Conservation (phyloP, 139 green algal species). For the Mesotaenium endlicherianum region DNA sequence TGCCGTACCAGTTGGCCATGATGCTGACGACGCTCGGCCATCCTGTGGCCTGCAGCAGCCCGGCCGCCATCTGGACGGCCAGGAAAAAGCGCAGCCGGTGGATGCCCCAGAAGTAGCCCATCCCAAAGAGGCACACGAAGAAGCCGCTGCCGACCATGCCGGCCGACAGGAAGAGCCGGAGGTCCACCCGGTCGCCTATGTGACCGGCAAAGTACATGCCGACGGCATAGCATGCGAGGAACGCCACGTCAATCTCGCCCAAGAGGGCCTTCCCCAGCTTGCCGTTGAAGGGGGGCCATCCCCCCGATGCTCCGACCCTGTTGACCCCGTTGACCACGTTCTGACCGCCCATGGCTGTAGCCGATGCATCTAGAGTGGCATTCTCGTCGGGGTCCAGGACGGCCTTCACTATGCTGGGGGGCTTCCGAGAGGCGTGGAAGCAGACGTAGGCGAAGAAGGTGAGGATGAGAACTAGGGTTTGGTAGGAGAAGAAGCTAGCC, state of each 20-base stretch:
- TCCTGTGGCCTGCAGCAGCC: conserved; percentile 85
- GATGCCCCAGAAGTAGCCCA: conserved; percentile 82
- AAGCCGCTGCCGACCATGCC: conserved; percentile 84
- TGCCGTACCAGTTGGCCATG: conserved; percentile 94
- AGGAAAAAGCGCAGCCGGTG: conserved; percentile 83
- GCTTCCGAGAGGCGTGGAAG: conserved; percentile 89
- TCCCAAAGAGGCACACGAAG: conserved; percentile 74
- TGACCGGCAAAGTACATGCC: conserved; percentile 92
- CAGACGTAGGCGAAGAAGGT: conserved; percentile 87
- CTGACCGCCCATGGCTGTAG: not conserved
- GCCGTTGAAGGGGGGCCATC: conserved; percentile 87
- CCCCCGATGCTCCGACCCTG: conserved; percentile 63
- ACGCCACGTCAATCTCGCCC: conserved; percentile 83
- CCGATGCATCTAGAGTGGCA: not conserved
- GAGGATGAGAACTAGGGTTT: conserved; percentile 70
- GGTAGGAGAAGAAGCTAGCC: conserved; percentile 18
- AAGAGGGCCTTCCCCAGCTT: conserved; percentile 72
- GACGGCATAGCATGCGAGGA: conserved; percentile 83
- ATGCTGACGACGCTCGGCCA: conserved; percentile 91
- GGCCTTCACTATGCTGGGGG: conserved; percentile 86
- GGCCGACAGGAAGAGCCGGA: conserved; percentile 80
- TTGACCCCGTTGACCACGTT: not conserved
- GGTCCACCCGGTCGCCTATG: conserved; percentile 81
- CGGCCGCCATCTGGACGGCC: conserved; percentile 67
- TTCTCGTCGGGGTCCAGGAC: conserved; percentile 45